phyloP scores from a whole-genome alignment of 306 rosid species.

The Hippophae rhamnoides region DNA sequence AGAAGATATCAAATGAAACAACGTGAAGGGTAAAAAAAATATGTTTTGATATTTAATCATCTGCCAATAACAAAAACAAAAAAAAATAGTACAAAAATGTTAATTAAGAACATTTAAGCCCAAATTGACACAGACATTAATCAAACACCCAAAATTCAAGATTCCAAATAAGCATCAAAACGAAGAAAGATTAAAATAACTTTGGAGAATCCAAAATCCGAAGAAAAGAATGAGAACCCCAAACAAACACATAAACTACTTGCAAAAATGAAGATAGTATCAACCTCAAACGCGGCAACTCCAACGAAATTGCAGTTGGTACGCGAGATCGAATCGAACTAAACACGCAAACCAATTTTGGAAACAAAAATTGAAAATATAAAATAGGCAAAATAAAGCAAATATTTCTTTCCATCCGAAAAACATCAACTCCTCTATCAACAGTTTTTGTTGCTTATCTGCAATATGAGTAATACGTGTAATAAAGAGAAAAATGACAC shows the following conservation, averaged over 20 bases:
- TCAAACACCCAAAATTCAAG: conserved; percentile 11
- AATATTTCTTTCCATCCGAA: background rate
- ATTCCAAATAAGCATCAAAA: background rate
- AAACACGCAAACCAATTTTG: conserved; percentile 7
- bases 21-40: too few relatives aligned
- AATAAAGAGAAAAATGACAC: background rate
- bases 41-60: background rate
- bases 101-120: background rate
- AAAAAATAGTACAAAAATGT: background rate
- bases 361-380: background rate
- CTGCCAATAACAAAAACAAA: background rate
- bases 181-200: conserved; percentile 13
- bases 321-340: conserved; percentile 12
- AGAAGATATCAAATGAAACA: too few relatives aligned
- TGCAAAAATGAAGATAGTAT: background rate
- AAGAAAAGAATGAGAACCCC: conserved; percentile 2
- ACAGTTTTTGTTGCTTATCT: too few relatives aligned
- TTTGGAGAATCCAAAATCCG: conserved; percentile 5
- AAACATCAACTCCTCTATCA: background rate
- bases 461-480: background rate
- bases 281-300: conserved; percentile 15
- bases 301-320: conserved; percentile 12
- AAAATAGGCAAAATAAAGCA: background rate
- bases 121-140: conserved; percentile 25
- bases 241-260: background rate